Evolutionary conservation across 2,329 filamentous ascomycete genomes (phyloP), one percentile per base, ranked within the genome.

Genomic region (Fusarium veterinarium): DNA sequence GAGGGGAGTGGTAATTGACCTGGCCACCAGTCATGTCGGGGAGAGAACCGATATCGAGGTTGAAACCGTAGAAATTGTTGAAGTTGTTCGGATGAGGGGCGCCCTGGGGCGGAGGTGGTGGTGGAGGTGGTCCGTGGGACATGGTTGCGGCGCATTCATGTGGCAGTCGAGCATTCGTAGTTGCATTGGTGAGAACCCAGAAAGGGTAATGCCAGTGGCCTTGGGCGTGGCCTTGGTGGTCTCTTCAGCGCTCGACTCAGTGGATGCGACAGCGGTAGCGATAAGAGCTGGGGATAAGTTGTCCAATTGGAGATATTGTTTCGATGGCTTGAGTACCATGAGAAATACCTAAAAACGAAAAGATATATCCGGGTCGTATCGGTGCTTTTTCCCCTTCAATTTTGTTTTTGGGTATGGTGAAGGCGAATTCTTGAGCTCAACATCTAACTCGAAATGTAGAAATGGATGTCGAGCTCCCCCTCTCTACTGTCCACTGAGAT

Each of bases 31-130:
- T 76, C 71, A 79, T 69, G 67, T 79, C 78, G 31, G 72, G 69
- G 60, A 80, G 71, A 59, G 73, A 70, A 64, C 74, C 67, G 42
- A 79, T 71, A 65, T 79, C 76, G 59, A 79, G 60, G 66, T 79
- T 76, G 73, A 82, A 84, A 74, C 77, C 78, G 69, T 81, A 83
- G 53, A 82, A 77, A 76, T 79, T 82, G 75, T 63, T 82, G 74
- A 63, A 74, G 72, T 66, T 74, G 56, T 72, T 72, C 58, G 35
- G 51, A 58, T 48, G 71, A 73, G 68, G 64, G 38, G 55, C 30
- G 56, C 75, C 71, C 53, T 59, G 69, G 68, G 78, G 78, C 73
- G 76, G 76, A 68, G 79, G 79, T 48, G 79, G 80, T 72, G 80
- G 79, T 67, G 79, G 80, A 74, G 80, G 79, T 71, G 78, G 80